Conservation (phyloP, 1,284 basidiomycete genomes). For the Somion occarium region DNA sequence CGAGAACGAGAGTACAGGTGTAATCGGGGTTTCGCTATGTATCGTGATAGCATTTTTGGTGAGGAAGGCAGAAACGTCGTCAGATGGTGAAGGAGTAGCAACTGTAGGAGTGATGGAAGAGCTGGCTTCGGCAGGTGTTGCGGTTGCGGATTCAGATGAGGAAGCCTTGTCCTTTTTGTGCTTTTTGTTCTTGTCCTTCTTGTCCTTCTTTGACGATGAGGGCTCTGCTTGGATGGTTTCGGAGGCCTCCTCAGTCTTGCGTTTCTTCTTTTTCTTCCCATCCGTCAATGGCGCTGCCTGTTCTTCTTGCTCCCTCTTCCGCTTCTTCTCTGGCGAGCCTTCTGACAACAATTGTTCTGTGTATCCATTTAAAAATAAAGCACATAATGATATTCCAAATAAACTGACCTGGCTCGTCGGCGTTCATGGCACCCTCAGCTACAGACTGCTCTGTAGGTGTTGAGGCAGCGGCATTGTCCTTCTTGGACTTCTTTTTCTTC, state of each 20-base stretch:
- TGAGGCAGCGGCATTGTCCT: constrained; percentile 11
- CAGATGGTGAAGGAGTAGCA: constrained; percentile 21
- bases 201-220: constrained; percentile 17
- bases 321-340: constrained; percentile 14
- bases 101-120: constrained; percentile 3
- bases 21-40: constrained; percentile 45
- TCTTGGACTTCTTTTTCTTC: constrained; percentile 27
- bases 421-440: constrained; percentile 14
- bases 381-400: background rate
- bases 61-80: constrained; percentile 62
- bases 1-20: constrained; percentile 77
- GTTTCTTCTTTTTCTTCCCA: constrained; percentile 26
- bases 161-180: constrained; percentile 7
- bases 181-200: constrained; percentile 21
- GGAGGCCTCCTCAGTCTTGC: constrained; percentile 13
- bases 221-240: constrained; percentile 1
- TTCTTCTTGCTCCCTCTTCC: constrained; percentile 13
- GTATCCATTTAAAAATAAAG: background rate
- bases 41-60: constrained; percentile 73
- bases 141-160: constrained; percentile 4
- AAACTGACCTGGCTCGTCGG: constrained; percentile 13
- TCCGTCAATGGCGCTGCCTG: constrained; percentile 25
- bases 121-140: constrained; percentile 17
- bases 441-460: too few relatives aligned
- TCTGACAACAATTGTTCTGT: constrained; percentile 3